phyloP scores from a whole-genome alignment of 108 stramenopile species.

The Fragilariopsis cylindrus region DNA sequence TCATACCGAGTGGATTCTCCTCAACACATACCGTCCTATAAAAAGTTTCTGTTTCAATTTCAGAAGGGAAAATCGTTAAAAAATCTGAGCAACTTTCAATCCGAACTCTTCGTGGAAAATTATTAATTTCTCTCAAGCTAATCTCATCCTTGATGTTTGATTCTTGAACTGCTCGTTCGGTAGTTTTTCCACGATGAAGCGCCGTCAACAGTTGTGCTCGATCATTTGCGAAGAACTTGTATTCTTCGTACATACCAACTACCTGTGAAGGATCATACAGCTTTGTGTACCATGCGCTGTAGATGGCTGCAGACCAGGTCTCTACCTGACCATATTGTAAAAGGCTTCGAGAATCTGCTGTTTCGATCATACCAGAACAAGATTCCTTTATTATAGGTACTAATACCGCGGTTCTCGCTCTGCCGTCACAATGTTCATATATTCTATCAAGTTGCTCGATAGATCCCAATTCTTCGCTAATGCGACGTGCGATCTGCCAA shows the following conservation, averaged over 20 bases:
- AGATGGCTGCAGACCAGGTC: constrained; percentile 6
- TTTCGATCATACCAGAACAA: constrained; percentile 17
- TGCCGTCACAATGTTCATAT: background rate
- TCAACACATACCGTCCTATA: background rate
- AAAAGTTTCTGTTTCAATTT: constrained; percentile 3
- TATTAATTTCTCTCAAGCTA: background rate
- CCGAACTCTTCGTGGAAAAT: background rate
- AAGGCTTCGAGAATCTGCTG: constrained; percentile 11
- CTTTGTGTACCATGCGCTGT: constrained; percentile 15
- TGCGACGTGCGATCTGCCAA: constrained; percentile 23
- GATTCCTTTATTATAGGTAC: constrained; percentile 5
- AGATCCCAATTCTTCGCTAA: constrained; percentile 24
- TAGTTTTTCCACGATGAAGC: constrained; percentile 12
- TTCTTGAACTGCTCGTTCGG: constrained; percentile 10
- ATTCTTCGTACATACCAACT: constrained; percentile 1
- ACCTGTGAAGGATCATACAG: constrained; percentile 1
- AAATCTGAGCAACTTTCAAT: background rate
- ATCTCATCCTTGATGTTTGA: constrained; percentile 6
- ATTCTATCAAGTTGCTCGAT: constrained; percentile 12
- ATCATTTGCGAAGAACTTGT: constrained; percentile 20
- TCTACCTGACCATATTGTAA: constrained; percentile 14
- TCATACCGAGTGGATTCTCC: constrained; percentile 15
- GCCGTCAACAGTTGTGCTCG: constrained; percentile 8
- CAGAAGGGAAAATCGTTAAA: background rate
- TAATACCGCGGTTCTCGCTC: background rate